phyloP scores from a whole-genome alignment of 73 alveolate species.

The Tetrahymena malaccensis region DNA sequence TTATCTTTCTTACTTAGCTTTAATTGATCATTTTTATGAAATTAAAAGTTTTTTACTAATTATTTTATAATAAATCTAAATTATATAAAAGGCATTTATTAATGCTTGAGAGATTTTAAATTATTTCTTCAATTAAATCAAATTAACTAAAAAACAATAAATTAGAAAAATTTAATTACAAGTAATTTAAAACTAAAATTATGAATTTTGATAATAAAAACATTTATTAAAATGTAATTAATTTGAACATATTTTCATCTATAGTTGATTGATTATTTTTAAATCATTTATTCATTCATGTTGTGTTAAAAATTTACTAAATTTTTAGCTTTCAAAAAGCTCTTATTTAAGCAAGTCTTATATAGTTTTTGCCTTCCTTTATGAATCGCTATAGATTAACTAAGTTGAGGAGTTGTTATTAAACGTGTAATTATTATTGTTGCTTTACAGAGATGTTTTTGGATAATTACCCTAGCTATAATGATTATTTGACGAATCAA shows the following conservation, averaged over 20 bases:
- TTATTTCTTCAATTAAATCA: too few relatives aligned
- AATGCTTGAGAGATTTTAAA: too few relatives aligned
- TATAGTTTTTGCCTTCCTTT: not conserved
- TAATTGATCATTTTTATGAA: too few relatives aligned
- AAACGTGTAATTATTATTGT: not conserved
- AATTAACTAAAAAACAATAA: too few relatives aligned
- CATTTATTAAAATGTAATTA: too few relatives aligned
- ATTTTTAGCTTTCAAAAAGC: not conserved
- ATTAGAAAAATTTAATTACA: too few relatives aligned
- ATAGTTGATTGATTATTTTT: not conserved
- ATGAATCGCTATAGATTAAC: not conserved
- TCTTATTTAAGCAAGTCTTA: not conserved
- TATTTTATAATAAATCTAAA: too few relatives aligned
- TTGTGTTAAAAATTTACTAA: not conserved
- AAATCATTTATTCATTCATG: not conserved
- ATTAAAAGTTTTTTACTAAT: too few relatives aligned
- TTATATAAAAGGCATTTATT: too few relatives aligned
- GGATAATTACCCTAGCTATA: not conserved
- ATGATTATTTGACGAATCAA: not conserved
- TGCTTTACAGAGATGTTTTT: not conserved
- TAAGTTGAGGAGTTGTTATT: not conserved
- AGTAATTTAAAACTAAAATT: too few relatives aligned
- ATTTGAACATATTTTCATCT: not conserved
- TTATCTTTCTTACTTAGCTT: too few relatives aligned
- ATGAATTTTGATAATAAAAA: too few relatives aligned